These are phyloP conservation scores for Chlamydomonas sphaeroides DNA, from an alignment of 139 green algal species.

Conservation along the genomic window DNA sequence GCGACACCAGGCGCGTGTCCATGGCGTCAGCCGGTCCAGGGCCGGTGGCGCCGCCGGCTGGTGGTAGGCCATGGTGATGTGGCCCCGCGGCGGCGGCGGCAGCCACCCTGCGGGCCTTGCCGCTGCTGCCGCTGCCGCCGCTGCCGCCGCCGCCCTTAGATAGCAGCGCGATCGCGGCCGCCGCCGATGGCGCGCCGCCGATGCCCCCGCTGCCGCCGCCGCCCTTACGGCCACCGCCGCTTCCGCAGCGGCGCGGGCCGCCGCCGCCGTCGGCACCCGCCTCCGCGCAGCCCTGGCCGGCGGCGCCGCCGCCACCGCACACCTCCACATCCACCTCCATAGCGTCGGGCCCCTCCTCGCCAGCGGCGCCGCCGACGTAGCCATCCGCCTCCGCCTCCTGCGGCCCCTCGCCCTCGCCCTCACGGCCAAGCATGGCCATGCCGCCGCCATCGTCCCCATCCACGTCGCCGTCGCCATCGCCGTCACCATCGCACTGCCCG, in stretches of 20 bases:
- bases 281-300: too few species aligned
- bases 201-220: too few species aligned
- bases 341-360: background rate
- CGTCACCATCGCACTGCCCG: too few species aligned
- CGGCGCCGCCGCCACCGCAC: background rate
- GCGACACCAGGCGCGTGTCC: background rate
- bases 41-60: too few species aligned
- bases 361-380: background rate
- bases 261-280: background rate
- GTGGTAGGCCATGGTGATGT: too few species aligned
- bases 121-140: too few species aligned
- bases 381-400: constrained; percentile 20
- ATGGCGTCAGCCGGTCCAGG: background rate
- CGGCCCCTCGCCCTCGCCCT: background rate
- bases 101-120: background rate
- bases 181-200: too few species aligned
- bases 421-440: background rate
- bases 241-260: background rate
- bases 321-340: constrained; percentile 29
- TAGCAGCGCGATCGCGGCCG: too few species aligned
- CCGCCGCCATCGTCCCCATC: too few species aligned
- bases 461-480: background rate
- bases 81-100: too few species aligned
- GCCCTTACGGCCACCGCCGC: background rate
- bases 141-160: background rate